Evolutionary conservation across 148 eudicot species (phyloP).

Genomic region (Rhododendron henanense): DNA sequence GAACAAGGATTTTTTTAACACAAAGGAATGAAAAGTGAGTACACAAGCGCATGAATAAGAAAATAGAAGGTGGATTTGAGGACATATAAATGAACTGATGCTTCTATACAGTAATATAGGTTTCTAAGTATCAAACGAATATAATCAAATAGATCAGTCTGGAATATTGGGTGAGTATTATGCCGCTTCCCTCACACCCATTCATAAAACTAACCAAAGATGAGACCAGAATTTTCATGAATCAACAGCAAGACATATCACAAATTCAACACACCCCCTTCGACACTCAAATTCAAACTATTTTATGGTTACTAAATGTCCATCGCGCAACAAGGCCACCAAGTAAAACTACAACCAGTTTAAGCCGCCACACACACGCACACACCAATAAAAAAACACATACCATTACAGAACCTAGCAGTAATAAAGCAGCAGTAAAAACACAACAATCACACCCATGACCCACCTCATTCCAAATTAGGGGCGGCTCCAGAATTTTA

Average conservation of each 20-base stretch:
- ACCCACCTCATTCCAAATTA: not conserved
- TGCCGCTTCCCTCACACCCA: not conserved
- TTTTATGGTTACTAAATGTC: not conserved
- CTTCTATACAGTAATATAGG: not conserved
- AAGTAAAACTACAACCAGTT: not conserved
- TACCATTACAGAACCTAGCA: not conserved
- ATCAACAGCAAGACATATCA: not conserved
- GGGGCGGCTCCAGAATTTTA: no score
- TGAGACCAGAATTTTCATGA: not conserved
- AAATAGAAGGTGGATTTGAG: slow-evolving; percentile 4
- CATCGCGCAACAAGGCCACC: not conserved
- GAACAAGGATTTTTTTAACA: not conserved
- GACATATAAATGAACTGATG: not conserved
- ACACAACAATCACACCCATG: not conserved
- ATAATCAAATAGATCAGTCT: not conserved
- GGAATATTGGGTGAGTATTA: not conserved
- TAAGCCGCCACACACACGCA: not conserved
- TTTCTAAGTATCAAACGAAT: not conserved
- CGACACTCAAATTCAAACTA: not conserved
- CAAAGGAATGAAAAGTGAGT: not conserved
- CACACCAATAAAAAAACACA: not conserved
- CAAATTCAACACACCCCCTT: not conserved
- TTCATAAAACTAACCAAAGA: not conserved
- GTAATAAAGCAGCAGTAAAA: not conserved
- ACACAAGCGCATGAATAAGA: not conserved